These are phyloP conservation scores for Monosporascus sp. DNA, from an alignment of 2,329 filamentous ascomycete genomes.

Conservation along the genomic window DNA sequence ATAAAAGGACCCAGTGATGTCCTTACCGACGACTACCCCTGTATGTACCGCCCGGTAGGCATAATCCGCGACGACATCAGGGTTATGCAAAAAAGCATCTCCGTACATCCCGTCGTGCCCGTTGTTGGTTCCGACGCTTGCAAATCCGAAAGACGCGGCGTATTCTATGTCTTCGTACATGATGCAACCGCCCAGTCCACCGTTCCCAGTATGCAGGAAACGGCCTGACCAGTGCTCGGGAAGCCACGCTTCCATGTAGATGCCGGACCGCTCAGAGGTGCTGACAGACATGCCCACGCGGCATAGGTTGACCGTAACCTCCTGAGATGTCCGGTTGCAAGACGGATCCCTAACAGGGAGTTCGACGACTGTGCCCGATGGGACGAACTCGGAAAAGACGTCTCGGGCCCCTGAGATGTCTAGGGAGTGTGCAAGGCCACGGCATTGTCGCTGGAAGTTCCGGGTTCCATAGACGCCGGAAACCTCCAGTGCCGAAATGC, in stretches of 20 bases:
- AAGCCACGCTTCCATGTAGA: slow-evolving; percentile 36
- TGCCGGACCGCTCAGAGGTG: slow-evolving; percentile 32
- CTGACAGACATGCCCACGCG: slow-evolving; percentile 20
- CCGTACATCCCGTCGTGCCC: slow-evolving; percentile 5
- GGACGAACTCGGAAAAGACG: slow-evolving; percentile 1
- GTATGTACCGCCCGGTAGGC: slow-evolving; percentile 31
- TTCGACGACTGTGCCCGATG: neutral
- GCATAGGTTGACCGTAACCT: slow-evolving; percentile 17
- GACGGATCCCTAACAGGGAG: slow-evolving; percentile 13
- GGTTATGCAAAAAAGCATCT: slow-evolving; percentile 1
- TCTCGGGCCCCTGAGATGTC: neutral
- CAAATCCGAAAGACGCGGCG: slow-evolving; percentile 18
- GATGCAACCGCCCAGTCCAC: slow-evolving; percentile 5
- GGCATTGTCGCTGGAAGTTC: neutral
- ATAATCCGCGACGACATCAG: slow-evolving; percentile 6
- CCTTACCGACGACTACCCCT: slow-evolving; percentile 42
- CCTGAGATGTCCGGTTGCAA: slow-evolving; percentile 19
- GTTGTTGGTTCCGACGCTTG: slow-evolving; percentile 5
- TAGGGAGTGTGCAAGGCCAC: neutral
- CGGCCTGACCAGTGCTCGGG: slow-evolving; percentile 39
- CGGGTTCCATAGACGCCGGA: neutral
- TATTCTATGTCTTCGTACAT: slow-evolving; percentile 37
- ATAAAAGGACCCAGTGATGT: slow-evolving; percentile 44
- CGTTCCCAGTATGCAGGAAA: slow-evolving; percentile 31
- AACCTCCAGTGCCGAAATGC: neutral